phyloP scores from a whole-genome alignment of 805 yeast species.

The Saccharomycopsis fibuligera region DNA sequence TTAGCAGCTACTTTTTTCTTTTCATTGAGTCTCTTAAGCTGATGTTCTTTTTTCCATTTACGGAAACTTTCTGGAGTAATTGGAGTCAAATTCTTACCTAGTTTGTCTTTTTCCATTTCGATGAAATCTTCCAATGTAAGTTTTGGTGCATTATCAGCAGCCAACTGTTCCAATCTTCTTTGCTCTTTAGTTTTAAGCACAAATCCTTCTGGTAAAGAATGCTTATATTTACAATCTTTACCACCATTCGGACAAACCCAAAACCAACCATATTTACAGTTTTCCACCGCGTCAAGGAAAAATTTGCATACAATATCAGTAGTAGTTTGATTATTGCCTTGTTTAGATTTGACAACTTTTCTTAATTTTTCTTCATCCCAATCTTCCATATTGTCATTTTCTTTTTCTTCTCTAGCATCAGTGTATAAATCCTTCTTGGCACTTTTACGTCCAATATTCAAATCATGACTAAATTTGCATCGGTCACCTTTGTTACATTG shows the following conservation, averaged over 20 bases:
- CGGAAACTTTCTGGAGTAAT: constrained; percentile 75
- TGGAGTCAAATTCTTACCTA: constrained; percentile 79
- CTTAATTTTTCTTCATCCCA: constrained; percentile 97
- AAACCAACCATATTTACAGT: constrained; percentile 98
- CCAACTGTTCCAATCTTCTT: constrained; percentile 79
- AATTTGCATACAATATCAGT: constrained; percentile 92
- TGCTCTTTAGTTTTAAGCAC: constrained; percentile 96
- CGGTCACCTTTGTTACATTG: constrained; percentile 72
- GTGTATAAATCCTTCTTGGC: constrained; percentile 89
- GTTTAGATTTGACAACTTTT: constrained; percentile 80
- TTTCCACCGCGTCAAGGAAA: constrained; percentile 95
- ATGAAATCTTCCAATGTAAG: constrained; percentile 93
- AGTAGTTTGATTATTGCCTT: constrained; percentile 89
- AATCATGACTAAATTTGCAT: constrained; percentile 92
- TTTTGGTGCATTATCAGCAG: constrained; percentile 77
- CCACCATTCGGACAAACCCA: constrained; percentile 98
- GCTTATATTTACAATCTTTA: constrained; percentile 86
- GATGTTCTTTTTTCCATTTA: constrained; percentile 75
- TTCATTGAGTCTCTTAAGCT: constrained; percentile 45
- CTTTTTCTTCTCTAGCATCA: constrained; percentile 70
- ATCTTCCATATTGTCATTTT: constrained; percentile 83
- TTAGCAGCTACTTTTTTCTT: constrained; percentile 32
- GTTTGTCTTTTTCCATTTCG: constrained; percentile 83
- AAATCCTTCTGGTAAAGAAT: constrained; percentile 94
- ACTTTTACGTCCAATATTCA: constrained; percentile 77